These are phyloP conservation scores for Madurella fahalii DNA, from an alignment of 2,329 filamentous ascomycete genomes.

Conservation along the genomic window DNA sequence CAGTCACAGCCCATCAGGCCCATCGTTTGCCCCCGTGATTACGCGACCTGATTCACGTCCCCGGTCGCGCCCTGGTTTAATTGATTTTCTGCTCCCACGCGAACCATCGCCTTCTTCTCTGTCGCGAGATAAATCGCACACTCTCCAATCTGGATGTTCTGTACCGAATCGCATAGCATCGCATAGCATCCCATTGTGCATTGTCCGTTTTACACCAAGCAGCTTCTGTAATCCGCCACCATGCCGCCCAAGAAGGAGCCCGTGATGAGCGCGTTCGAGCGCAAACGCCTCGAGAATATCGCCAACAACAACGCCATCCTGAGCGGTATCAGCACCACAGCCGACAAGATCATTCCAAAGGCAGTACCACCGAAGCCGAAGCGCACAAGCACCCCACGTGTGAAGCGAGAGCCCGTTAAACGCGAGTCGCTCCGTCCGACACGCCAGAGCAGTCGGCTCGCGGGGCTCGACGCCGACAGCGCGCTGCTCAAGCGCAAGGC, in stretches of 20 bases:
- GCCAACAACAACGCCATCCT: constrained; percentile 78
- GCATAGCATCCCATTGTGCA: no score
- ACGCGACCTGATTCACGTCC: constrained; percentile 11
- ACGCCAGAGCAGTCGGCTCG: constrained; percentile 55
- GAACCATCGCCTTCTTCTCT: constrained; percentile 6
- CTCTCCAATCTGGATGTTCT: not conserved
- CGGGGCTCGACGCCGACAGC: constrained; percentile 49
- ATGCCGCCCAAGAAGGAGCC: constrained; percentile 48
- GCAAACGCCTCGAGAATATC: constrained; percentile 79
- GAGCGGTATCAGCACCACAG: constrained; percentile 68
- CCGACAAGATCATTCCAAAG: constrained; percentile 64
- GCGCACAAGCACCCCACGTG: constrained; percentile 32
- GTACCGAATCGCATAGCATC: not conserved
- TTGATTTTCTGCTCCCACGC: constrained; percentile 18
- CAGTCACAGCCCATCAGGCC: not conserved
- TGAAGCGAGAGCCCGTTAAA: constrained; percentile 42
- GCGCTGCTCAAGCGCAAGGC: constrained; percentile 47
- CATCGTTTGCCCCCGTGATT: constrained; percentile 24
- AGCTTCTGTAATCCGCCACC: constrained; percentile 9
- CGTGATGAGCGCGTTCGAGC: constrained; percentile 80
- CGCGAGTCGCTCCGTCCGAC: constrained; percentile 48
- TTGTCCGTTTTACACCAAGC: no score
- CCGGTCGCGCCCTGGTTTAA: constrained; percentile 19
- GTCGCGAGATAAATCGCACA: not conserved
- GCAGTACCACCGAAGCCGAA: constrained; percentile 40